Evolutionary conservation across 1,284 basidiomycete genomes (phyloP).

Genomic region (Cutaneotrichosporon sp.): DNA sequence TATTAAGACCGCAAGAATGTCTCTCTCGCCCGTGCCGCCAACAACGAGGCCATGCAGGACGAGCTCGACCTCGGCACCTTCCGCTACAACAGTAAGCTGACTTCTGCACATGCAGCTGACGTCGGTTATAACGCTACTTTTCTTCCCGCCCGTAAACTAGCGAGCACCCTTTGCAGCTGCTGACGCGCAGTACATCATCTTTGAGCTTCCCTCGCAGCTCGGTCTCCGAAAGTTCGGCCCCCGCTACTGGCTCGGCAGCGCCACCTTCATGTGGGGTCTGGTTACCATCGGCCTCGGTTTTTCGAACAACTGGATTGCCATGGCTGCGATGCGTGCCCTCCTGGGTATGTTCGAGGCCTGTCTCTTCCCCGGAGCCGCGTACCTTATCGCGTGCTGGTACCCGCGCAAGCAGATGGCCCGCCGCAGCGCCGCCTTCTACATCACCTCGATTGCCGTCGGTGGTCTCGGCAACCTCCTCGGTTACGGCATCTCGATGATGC

Average conservation of each 20-base stretch:
- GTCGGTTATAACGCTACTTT: constrained; percentile 47
- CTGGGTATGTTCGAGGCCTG: constrained; percentile 50
- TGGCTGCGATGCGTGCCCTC: constrained; percentile 51
- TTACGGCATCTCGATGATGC: constrained; percentile 14
- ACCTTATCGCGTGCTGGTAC: constrained; percentile 55
- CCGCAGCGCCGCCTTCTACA: constrained; percentile 52
- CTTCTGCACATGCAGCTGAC: no score
- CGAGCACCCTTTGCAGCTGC: no score
- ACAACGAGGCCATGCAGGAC: constrained; percentile 15
- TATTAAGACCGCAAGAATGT: constrained; percentile 34
- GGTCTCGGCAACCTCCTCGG: constrained; percentile 25
- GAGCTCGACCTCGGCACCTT: constrained; percentile 27
- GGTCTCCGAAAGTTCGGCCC: constrained; percentile 27
- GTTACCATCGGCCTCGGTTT: constrained; percentile 52
- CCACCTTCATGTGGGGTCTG: constrained; percentile 45
- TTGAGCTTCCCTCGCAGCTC: constrained; percentile 35
- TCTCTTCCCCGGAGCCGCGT: constrained; percentile 50
- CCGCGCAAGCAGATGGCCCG: constrained; percentile 54
- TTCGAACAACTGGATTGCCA: constrained; percentile 42
- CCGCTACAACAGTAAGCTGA: constrained; percentile 50
- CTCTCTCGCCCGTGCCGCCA: constrained; percentile 23
- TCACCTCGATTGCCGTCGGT: constrained; percentile 29
- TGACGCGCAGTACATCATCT: constrained; percentile 43
- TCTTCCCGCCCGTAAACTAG: constrained; percentile 30
- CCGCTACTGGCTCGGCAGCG: constrained; percentile 16